Conservation (phyloP, 139 green algal species). For the Asterochloris erici region DNA sequence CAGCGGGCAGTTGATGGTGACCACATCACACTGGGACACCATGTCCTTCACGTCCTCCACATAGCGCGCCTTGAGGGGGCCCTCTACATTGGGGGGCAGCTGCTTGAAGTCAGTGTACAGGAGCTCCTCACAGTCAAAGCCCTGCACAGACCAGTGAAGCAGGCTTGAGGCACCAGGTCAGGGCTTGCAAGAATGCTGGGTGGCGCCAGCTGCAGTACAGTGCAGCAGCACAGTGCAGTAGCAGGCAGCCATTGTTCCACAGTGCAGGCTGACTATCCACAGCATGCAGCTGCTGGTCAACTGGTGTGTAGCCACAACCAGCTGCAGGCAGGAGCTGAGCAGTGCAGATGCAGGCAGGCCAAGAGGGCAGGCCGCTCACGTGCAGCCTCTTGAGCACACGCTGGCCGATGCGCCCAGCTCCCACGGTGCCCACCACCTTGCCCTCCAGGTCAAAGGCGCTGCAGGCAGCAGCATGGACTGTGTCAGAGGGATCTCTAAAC, state of each 20-base stretch:
- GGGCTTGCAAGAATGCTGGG: neutral
- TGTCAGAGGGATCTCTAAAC: neutral
- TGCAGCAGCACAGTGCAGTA: neutral
- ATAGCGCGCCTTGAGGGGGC: neutral
- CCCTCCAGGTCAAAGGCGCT: conserved; percentile 27
- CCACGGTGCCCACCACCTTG: conserved; percentile 30
- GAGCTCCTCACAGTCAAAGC: conserved; percentile 18
- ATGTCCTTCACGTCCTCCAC: conserved; percentile 7
- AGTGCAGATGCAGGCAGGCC: neutral
- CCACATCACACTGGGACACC: conserved; percentile 20
- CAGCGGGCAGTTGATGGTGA: conserved; percentile 24
- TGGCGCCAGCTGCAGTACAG: neutral
- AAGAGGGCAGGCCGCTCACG: neutral
- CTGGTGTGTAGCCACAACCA: neutral
- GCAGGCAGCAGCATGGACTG: neutral
- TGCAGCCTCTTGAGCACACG: conserved; percentile 23
- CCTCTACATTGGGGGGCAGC: neutral
- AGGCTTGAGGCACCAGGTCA: too few relatives aligned
- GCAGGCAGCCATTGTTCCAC: neutral
- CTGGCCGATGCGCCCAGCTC: conserved; percentile 22
- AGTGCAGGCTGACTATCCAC: neutral
- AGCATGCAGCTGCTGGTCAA: neutral
- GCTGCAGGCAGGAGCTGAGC: neutral
- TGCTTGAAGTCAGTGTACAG: conserved; percentile 23
- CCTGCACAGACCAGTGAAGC: conserved; percentile 5